phyloP scores from a whole-genome alignment of 1,284 basidiomycete species.

The Sparassis latifolia region DNA sequence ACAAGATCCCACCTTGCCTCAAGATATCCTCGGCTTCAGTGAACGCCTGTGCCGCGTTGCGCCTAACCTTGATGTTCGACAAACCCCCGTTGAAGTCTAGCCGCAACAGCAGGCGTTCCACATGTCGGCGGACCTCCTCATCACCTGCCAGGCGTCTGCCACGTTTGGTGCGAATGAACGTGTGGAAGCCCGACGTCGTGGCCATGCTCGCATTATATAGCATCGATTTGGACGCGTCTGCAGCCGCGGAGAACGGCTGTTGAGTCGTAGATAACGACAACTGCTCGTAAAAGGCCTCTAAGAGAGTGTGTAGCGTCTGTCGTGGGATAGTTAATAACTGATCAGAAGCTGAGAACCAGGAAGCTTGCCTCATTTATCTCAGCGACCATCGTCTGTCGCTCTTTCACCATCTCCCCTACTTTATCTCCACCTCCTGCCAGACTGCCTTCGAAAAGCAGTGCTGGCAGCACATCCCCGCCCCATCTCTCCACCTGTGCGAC shows the following conservation, averaged over 20 bases:
- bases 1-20: conserved; percentile 29
- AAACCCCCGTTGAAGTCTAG: conserved; percentile 83
- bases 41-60: conserved; percentile 12
- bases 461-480: conserved; percentile 88
- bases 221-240: conserved; percentile 64
- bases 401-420: conserved; percentile 64
- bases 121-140: conserved; percentile 68
- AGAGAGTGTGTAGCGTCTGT: conserved; percentile 53
- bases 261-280: conserved; percentile 68
- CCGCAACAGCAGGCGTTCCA: conserved; percentile 76
- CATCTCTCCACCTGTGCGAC: conserved; percentile 82
- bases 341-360: neutral
- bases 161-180: conserved; percentile 41
- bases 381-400: conserved; percentile 58
- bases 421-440: conserved; percentile 45
- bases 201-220: conserved; percentile 54
- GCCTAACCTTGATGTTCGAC: conserved; percentile 34
- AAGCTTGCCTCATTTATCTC: conserved; percentile 65
- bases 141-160: conserved; percentile 42
- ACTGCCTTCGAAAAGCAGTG: conserved; percentile 74
- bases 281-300: conserved; percentile 75
- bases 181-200: conserved; percentile 49
- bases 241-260: conserved; percentile 50
- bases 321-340: neutral
- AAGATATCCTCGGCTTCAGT: conserved; percentile 38